These are phyloP conservation scores for Heliocybe sulcata DNA, from an alignment of 1,284 basidiomycete species.

Conservation along the genomic window DNA sequence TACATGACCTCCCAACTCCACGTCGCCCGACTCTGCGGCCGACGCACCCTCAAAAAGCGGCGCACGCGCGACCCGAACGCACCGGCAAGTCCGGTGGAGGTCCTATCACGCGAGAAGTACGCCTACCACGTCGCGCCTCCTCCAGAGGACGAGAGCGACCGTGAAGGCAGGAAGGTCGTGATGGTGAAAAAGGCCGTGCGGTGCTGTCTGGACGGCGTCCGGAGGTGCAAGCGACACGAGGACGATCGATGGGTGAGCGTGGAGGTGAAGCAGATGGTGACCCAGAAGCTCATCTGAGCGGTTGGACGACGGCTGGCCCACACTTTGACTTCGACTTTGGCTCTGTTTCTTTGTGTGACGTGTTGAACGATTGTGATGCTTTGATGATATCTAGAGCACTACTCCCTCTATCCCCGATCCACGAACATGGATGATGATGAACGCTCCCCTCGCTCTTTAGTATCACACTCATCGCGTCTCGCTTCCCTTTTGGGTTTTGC, in stretches of 20 bases:
- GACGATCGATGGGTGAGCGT: conserved; percentile 33
- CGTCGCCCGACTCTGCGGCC: conserved; percentile 10
- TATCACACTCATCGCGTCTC: neutral
- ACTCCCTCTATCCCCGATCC: too few relatives aligned
- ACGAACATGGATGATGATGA: neutral
- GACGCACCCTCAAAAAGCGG: conserved; percentile 17
- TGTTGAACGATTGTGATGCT: too few relatives aligned
- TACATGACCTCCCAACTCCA: conserved; percentile 11
- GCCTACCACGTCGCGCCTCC: conserved; percentile 16
- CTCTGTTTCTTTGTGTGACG: neutral
- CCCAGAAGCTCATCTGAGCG: conserved; percentile 7
- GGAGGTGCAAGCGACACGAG: conserved; percentile 15
- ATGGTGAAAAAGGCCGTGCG: conserved; percentile 17
- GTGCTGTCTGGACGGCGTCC: conserved; percentile 15
- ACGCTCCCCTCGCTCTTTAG: neutral
- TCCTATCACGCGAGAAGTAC: conserved; percentile 22
- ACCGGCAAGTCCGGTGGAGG: conserved; percentile 21
- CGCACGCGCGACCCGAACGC: conserved; percentile 9
- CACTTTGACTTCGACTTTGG: neutral
- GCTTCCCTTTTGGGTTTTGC: neutral
- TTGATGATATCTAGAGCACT: too few relatives aligned
- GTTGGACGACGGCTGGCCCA: neutral
- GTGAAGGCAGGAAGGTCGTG: conserved; percentile 10
- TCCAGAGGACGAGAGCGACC: neutral
- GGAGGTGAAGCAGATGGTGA: conserved; percentile 30